Conservation (phyloP, 306 rosid species). For the Hippophae tibetana region DNA sequence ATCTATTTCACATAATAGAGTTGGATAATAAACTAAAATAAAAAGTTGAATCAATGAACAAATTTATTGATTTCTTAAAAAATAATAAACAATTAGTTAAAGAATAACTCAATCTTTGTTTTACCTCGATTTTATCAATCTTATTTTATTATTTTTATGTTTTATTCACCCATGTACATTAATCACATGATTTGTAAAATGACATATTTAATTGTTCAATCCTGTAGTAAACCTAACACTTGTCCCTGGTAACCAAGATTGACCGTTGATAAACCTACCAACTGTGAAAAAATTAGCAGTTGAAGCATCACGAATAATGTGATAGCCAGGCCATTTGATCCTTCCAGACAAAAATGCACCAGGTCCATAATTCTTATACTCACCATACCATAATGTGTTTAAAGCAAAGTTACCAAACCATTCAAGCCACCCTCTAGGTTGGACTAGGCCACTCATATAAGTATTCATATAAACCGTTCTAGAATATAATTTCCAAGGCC, state of each 20-base stretch:
- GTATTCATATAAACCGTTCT: slow-evolving; percentile 3
- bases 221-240: slow-evolving; percentile 37
- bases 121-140: too few species aligned
- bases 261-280: slow-evolving; percentile 40
- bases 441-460: background rate
- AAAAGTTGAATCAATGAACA: too few species aligned
- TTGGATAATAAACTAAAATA: too few species aligned
- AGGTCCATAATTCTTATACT: slow-evolving; percentile 6
- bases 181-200: too few species aligned
- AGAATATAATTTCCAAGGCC: slow-evolving; percentile 9
- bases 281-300: background rate
- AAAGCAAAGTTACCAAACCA: background rate
- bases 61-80: too few species aligned
- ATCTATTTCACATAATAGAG: too few species aligned
- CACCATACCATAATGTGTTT: slow-evolving; percentile 5
- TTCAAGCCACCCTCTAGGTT: slow-evolving; percentile 5
- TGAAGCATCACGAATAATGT: background rate
- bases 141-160: too few species aligned
- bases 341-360: background rate
- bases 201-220: too few species aligned
- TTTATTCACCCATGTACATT: too few species aligned
- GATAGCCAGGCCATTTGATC: slow-evolving; percentile 8
- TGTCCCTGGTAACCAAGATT: slow-evolving; percentile 55
- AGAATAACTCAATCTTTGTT: too few species aligned
- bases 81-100: too few species aligned